phyloP scores from a whole-genome alignment of 2,329 filamentous ascomycete species.

The Colletotrichum phormii region DNA sequence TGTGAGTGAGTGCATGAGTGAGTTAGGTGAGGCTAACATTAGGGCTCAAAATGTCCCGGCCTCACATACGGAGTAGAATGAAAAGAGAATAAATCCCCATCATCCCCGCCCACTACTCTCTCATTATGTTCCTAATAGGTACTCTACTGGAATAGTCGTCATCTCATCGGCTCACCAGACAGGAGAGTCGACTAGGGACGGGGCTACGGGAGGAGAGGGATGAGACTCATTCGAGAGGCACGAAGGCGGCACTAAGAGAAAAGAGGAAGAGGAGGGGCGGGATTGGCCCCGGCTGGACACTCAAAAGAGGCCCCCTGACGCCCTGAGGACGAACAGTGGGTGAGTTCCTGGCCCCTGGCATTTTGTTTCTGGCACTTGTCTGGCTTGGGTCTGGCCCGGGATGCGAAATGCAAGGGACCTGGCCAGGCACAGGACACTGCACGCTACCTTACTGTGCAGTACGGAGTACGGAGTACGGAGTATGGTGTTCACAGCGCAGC shows the following conservation, averaged over 20 bases:
- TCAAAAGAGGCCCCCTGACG: constrained; percentile 25
- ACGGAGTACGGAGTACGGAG: no score
- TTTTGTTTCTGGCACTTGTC: constrained; percentile 26
- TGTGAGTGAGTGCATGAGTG: background rate
- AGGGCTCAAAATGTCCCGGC: background rate
- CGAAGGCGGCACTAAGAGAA: background rate
- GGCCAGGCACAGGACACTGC: background rate
- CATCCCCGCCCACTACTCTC: background rate
- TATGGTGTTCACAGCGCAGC: no score
- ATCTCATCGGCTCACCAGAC: background rate
- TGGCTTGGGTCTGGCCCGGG: constrained; percentile 20
- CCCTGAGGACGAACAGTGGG: no score
- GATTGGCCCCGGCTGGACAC: constrained; percentile 19
- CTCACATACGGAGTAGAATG: background rate
- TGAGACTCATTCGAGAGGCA: background rate
- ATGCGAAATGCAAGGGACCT: constrained; percentile 28
- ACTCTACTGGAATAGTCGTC: background rate
- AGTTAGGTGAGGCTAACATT: background rate
- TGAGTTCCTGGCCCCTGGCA: background rate
- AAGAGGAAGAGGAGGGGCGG: constrained; percentile 6
- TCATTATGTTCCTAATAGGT: background rate
- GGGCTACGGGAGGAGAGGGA: background rate
- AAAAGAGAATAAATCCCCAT: background rate
- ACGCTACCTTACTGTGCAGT: no score
- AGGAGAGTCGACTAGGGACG: background rate